Base-by-base conservation (phyloP, 768 basidiomycete species). In the Leccinum obscurum region DNA sequence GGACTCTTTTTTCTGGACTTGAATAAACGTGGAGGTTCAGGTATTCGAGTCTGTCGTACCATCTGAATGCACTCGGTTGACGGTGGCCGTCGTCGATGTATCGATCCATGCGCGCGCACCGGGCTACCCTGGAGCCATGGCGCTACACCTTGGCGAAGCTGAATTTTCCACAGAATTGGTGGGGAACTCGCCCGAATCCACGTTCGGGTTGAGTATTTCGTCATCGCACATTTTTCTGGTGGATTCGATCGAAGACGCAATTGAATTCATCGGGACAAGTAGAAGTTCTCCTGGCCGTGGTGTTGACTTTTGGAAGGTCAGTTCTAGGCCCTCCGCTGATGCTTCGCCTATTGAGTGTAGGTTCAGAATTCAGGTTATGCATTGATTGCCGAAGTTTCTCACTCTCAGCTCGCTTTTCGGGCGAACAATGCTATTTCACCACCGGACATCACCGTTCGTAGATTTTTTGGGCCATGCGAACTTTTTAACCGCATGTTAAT, bases 41-140 rank as follows among this genome's bases (percentile, higher is more conserved):
- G 89, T 91, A 1, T 99, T 99, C 68, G 95, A 95, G 72, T 83
- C 93, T 24, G 94, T 97, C 13, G 85, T 94, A 15, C 97, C 97
- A 1, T 93, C 82, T 57, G 97, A 98, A 70, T 77, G 89, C 48
- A 98, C 94, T 6, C 77, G 79, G 11, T 74, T 98, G 26, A 77
- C 80, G n/a, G 61, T 95, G 35, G 83, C 81, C 62, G 67, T 94
- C 22, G 60, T 77, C 17, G 89, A 95, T 66, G 83, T 86, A 10
- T 90, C 92, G 0, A 66, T 92, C 11, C 85, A 86, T 54, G 60
- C 83, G 1, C 76, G 84, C 22, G 82, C 88, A 1, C 82, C 83
- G 1, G 81, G 70, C 0, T 76, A 88, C 65, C 77, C 81, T 2
- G 92, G 93, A 17, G 83, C 86, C 3, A 62, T 90, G n/a, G 81